Percentiles rank a stretch among this genome's conserved stretches.
Conservation (phyloP, 257 asterid genomes). For the Solanum rostratum region DNA sequence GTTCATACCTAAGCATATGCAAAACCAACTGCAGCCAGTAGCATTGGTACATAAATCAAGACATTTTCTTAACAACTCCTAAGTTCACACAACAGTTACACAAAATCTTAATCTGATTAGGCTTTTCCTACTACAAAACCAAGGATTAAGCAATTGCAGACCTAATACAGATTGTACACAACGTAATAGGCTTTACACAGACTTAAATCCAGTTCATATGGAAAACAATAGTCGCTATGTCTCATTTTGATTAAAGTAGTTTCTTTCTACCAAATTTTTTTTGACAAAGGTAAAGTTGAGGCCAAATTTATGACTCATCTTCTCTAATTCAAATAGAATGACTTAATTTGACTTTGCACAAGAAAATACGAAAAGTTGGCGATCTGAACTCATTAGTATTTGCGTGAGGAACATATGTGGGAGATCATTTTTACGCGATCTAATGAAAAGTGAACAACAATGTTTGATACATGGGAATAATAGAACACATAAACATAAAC, state of each 20-base stretch:
- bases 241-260: background rate
- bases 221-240: background rate
- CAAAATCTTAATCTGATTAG: background rate
- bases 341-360: background rate
- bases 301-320: background rate
- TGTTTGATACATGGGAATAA: background rate
- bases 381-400: background rate
- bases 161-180: background rate
- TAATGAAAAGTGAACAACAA: background rate
- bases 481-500: background rate
- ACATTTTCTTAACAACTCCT: background rate
- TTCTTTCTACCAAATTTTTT: background rate
- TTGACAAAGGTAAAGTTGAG: too few species aligned
- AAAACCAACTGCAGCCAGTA: background rate
- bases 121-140: background rate
- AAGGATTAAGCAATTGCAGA: background rate
- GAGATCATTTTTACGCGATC: background rate
- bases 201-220: background rate
- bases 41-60: background rate
- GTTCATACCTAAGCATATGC: background rate
- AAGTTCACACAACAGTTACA: background rate
- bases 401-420: background rate
- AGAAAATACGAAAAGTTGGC: background rate
- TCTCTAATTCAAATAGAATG: background rate
- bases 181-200: background rate